A percentile compares a stretch with the other conserved stretches of the same genome.
Evolutionary conservation across 495 filamentous ascomycete genomes (phyloP).

Genomic region (Aspergillus saccharolyticus): DNA sequence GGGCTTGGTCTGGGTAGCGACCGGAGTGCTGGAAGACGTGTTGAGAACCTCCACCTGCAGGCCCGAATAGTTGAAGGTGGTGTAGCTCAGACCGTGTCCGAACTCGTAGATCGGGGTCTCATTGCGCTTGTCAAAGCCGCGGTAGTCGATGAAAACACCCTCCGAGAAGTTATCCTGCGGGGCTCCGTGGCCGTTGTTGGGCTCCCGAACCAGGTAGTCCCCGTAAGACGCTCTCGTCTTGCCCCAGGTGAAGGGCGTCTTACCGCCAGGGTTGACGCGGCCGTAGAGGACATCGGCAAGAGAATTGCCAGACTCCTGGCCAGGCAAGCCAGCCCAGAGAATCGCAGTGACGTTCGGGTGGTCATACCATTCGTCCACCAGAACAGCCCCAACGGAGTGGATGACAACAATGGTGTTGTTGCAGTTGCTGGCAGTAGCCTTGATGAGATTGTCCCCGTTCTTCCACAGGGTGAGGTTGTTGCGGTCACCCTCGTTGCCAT

Average conservation of each 20-base stretch:
- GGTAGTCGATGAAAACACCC: slow-evolving; percentile 92
- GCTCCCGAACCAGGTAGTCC: slow-evolving; percentile 64
- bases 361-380: slow-evolving; percentile 70
- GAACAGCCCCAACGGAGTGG: slow-evolving; percentile 76
- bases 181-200: slow-evolving; percentile 63
- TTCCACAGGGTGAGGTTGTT: slow-evolving; percentile 91
- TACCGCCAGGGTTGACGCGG: slow-evolving; percentile 75
- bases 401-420: slow-evolving; percentile 93
- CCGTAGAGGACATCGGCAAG: slow-evolving; percentile 91
- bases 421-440: slow-evolving; percentile 68
- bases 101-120: slow-evolving; percentile 84
- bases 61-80: slow-evolving; percentile 75
- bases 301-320: slow-evolving; percentile 88
- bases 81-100: slow-evolving; percentile 86
- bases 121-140: slow-evolving; percentile 72
- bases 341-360: slow-evolving; percentile 93
- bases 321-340: slow-evolving; percentile 87
- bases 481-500: slow-evolving; percentile 83
- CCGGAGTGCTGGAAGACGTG: slow-evolving; percentile 57
- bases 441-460: slow-evolving; percentile 72
- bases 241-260: slow-evolving; percentile 86
- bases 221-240: slow-evolving; percentile 69
- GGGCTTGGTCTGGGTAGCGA: slow-evolving; percentile 58
- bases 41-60: slow-evolving; percentile 55
- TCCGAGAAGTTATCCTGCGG: slow-evolving; percentile 82